Evolutionary conservation across 1,284 basidiomycete species (phyloP).

Genomic region (Tilletia caries): DNA sequence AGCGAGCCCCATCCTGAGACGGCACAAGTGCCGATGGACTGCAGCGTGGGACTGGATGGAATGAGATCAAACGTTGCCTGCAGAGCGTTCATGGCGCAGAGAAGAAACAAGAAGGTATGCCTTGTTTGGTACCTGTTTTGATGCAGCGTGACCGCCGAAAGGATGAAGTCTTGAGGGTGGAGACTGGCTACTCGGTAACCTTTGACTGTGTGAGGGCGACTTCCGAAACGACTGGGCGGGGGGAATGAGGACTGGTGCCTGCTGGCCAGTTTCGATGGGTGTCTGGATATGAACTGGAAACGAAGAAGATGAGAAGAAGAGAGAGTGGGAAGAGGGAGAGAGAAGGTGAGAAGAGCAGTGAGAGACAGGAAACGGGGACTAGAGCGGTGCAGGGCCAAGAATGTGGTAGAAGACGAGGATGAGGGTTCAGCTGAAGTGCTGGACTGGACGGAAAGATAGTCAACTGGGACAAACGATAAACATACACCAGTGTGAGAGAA

Average conservation of each 20-base stretch:
- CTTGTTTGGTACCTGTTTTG: too few species aligned
- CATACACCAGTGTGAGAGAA: too few species aligned
- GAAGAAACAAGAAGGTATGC: too few species aligned
- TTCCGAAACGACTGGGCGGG: too few species aligned
- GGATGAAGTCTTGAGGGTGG: too few species aligned
- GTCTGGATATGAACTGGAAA: neutral
- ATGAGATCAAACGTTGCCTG: slow-evolving; percentile 10
- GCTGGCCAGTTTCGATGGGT: neutral
- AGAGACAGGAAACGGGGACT: neutral
- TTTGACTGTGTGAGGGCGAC: too few species aligned
- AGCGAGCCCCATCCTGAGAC: neutral
- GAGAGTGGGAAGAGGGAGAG: neutral
- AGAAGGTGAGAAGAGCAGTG: neutral
- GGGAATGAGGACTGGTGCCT: too few species aligned
- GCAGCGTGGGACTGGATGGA: neutral
- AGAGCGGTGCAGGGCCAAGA: neutral
- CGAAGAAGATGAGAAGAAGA: neutral
- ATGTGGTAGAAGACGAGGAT: neutral
- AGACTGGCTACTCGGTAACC: too few species aligned
- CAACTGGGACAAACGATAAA: too few species aligned
- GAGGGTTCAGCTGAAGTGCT: too few species aligned
- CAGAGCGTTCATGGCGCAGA: slow-evolving; percentile 1
- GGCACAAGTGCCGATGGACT: neutral
- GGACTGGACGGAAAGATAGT: too few species aligned
- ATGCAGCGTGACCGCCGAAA: too few species aligned